A percentile compares a stretch with the other conserved stretches of the same genome.
Conservation (phyloP, 768 basidiomycete species). For the Phaeotremella fagi region DNA sequence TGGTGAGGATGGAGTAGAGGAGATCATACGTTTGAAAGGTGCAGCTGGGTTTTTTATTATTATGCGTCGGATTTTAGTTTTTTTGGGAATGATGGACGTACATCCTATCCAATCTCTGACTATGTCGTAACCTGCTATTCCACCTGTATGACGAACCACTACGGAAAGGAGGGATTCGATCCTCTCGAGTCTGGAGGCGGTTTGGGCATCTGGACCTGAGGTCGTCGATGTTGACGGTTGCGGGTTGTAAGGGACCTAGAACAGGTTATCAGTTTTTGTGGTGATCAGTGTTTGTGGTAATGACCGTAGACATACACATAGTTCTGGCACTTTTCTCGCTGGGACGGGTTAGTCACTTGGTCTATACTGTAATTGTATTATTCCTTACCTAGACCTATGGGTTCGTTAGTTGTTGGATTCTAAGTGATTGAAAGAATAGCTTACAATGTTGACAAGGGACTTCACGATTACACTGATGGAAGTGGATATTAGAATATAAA, state of each 20-base stretch:
- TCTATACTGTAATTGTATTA: not conserved
- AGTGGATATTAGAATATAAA: conserved; percentile 5
- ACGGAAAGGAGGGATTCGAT: conserved; percentile 29
- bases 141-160: conserved; percentile 30
- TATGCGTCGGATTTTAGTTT: not conserved
- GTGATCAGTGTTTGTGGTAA: no score
- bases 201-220: conserved; percentile 26
- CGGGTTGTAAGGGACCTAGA: conserved; percentile 43
- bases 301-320: conserved; percentile 38
- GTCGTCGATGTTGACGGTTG: conserved; percentile 9
- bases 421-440: not conserved
- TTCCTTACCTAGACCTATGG: conserved; percentile 27
- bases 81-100: conserved; percentile 3
- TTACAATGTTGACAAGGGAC: conserved; percentile 48
- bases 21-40: conserved; percentile 9
- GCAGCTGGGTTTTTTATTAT: conserved; percentile 1
- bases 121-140: conserved; percentile 28
- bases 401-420: not conserved
- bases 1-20: not conserved
- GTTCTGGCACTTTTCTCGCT: conserved; percentile 44
- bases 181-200: conserved; percentile 25
- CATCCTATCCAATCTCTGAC: conserved; percentile 36
- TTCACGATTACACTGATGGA: conserved; percentile 43
- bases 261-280: no score
- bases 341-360: not conserved